These are phyloP conservation scores for Astrephomene gubernaculifera DNA, from an alignment of 139 green algal genomes.

Conservation along the genomic window DNA sequence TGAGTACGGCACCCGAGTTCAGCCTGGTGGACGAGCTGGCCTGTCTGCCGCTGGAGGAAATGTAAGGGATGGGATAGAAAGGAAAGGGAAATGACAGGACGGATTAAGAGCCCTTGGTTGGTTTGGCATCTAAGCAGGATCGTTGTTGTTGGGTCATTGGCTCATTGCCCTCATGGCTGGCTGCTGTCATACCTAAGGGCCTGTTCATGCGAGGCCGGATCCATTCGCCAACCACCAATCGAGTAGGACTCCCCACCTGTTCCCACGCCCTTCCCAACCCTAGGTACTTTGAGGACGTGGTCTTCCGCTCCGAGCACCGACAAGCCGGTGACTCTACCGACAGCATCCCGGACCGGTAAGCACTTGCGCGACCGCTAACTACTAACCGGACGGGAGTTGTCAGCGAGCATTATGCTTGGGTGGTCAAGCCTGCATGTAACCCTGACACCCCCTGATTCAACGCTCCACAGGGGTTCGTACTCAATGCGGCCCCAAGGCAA, in stretches of 20 bases:
- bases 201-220: neutral
- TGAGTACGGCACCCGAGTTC: conserved; percentile 3
- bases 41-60: conserved; percentile 32
- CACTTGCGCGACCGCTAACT: neutral
- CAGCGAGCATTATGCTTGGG: neutral
- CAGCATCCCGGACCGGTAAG: neutral
- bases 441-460: no score
- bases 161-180: neutral
- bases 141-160: neutral
- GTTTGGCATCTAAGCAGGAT: no score
- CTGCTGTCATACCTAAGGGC: neutral
- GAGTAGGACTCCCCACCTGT: no score
- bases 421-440: no score
- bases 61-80: neutral
- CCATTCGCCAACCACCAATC: neutral
- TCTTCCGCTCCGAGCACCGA: neutral
- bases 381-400: neutral
- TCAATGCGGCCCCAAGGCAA: no score
- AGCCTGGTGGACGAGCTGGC: conserved; percentile 25
- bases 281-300: conserved; percentile 16
- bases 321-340: neutral
- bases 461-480: no score
- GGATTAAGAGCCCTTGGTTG: no score
- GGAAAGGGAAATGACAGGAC: no score
- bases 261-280: no score